Conservation (phyloP, 306 rosid genomes). For the Glycine latifolia region DNA sequence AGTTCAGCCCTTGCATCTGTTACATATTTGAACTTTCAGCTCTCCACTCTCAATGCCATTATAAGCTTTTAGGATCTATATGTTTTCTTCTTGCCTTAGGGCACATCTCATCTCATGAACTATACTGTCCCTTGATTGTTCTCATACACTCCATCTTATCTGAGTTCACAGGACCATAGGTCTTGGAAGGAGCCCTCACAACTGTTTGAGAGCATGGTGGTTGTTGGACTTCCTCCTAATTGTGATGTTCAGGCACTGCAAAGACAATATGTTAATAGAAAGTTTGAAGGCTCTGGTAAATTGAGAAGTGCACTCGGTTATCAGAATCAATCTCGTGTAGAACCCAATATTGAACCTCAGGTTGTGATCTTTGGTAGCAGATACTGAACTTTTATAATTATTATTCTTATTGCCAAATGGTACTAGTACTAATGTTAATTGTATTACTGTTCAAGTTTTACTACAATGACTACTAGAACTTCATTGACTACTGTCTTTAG, state of each 20-base stretch:
- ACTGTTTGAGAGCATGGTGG: constrained; percentile 93
- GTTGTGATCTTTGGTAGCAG: constrained; percentile 63
- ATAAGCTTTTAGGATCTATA: constrained; percentile 31
- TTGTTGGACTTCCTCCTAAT: constrained; percentile 93
- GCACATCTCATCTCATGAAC: constrained; percentile 18
- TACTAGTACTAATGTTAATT: constrained; percentile 23
- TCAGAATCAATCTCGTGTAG: constrained; percentile 76
- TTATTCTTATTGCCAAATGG: constrained; percentile 35
- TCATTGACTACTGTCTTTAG: constrained; percentile 17
- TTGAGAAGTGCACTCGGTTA: constrained; percentile 69
- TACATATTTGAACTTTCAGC: constrained; percentile 38
- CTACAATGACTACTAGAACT: not conserved
- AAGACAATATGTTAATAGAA: constrained; percentile 71
- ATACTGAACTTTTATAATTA: constrained; percentile 35
- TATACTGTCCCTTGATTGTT: constrained; percentile 30
- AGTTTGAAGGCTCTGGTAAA: constrained; percentile 71
- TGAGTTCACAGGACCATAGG: constrained; percentile 77
- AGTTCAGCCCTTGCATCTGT: constrained; percentile 22
- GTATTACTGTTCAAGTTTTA: constrained; percentile 18
- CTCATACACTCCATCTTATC: constrained; percentile 40
- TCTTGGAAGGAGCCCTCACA: constrained; percentile 87
- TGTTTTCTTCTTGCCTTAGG: constrained; percentile 1
- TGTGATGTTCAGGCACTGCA: constrained; percentile 85
- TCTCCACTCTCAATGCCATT: constrained; percentile 28
- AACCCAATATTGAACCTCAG: constrained; percentile 92